A percentile compares a stretch with the other conserved stretches of the same genome.
Conservation (phyloP, 2,329 filamentous ascomycete species). For the Verticillium dahliae region DNA sequence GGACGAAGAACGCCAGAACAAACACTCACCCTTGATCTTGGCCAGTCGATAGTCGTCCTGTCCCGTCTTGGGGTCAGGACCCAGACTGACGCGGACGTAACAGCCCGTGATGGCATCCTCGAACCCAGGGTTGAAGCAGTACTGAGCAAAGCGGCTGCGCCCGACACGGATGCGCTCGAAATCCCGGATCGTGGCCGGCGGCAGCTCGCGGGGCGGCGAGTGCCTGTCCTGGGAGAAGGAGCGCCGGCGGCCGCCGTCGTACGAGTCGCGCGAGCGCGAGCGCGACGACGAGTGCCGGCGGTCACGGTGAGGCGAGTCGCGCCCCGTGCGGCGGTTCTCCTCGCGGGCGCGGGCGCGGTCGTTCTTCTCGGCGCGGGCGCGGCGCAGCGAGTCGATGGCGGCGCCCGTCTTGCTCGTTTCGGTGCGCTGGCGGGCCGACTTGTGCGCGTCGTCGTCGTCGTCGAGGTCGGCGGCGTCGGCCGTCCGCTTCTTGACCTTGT, state of each 20-base stretch:
- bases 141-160: constrained; percentile 77
- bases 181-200: constrained; percentile 69
- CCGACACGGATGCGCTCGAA: constrained; percentile 80
- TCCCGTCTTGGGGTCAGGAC: constrained; percentile 65
- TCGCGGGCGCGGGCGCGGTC: constrained; percentile 58
- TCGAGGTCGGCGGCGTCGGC: constrained; percentile 73
- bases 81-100: constrained; percentile 79
- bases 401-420: constrained; percentile 47
- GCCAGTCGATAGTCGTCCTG: constrained; percentile 82
- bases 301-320: constrained; percentile 35
- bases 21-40: constrained; percentile 66
- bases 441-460: constrained; percentile 56
- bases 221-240: constrained; percentile 55
- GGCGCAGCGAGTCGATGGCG: constrained; percentile 65
- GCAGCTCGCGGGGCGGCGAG: constrained; percentile 61
- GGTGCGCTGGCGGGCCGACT: constrained; percentile 66
- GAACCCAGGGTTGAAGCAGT: constrained; percentile 91
- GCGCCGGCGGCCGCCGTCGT: constrained; percentile 59
- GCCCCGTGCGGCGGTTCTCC: constrained; percentile 48
- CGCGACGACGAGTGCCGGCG: constrained; percentile 15
- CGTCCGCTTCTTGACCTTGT: constrained; percentile 68
- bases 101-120: constrained; percentile 75
- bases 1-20: not conserved
- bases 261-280: constrained; percentile 36
- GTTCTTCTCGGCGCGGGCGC: constrained; percentile 57